Evolutionary conservation across 2,329 filamentous ascomycete genomes (phyloP), one percentile per base, ranked within the genome.

Genomic region (Paraconiothyrium sp.): DNA sequence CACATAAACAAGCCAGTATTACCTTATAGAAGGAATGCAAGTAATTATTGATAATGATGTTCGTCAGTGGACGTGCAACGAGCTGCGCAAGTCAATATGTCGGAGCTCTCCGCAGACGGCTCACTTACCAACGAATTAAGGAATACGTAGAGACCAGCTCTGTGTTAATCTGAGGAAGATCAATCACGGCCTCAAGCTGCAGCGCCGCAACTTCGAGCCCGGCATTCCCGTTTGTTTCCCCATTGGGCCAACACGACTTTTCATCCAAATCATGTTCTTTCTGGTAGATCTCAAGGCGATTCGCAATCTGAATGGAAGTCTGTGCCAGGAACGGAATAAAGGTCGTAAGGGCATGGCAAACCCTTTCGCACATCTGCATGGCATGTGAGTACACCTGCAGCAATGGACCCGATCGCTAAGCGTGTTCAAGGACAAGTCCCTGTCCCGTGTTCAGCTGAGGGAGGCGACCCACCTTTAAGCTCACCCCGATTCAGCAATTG

Each of bases 1-100:
- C n/a, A 14, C 4, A 14, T 50, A 8, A 2, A 9, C 9, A 6
- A 5, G 5, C 22, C 5, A 9, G 30, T 16, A 81, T 66, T 81
- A 92, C 90, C 79, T 91, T 90, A 73, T 97, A 97, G 75, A 94
- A 87, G 67, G 94, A 92, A 70, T 93, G 89, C 46, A 98, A 80
- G 78, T 94, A 95, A 54, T 87, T 91, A 67, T 95, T 89, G 11
- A 98, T 84, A 30, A 87, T 86, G 56, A 84, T 83, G 71, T 98
- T 98, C 94, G 97, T 87, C 24, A 97, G 81, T 0, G 94, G 94
- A 35, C 93, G 88, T 35, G 90, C 92, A 63, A 92, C 88, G 57
- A 97, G 88, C 92, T 95, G 68, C n/a, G 41, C 57, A 58, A 30
- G 59, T 85, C 65, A 84, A 79, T 52, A 13, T 32, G 6, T 27